These are phyloP conservation scores for Cicer pinnatifidum DNA, from an alignment of 306 rosid species.

Conservation along the genomic window DNA sequence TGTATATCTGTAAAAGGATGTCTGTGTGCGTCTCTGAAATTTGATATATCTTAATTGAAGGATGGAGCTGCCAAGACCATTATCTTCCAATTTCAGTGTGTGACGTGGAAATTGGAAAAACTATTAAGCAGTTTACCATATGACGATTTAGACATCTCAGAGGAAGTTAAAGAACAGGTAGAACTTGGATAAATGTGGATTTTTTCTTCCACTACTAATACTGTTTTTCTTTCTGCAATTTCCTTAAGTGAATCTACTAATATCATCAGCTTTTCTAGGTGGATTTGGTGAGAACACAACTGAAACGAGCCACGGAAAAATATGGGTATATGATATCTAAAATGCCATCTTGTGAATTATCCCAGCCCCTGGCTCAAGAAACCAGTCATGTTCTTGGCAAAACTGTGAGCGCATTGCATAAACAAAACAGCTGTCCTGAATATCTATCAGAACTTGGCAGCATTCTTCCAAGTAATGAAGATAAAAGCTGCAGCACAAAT, in stretches of 20 bases:
- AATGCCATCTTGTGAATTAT: slow-evolving; percentile 52
- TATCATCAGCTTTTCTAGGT: slow-evolving; percentile 58
- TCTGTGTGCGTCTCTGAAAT: slow-evolving; percentile 60
- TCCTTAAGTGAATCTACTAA: slow-evolving; percentile 22
- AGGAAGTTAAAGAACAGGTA: slow-evolving; percentile 97
- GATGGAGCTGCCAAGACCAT: slow-evolving; percentile 76
- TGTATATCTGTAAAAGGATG: slow-evolving; percentile 51
- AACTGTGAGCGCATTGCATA: slow-evolving; percentile 49
- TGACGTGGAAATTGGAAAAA: slow-evolving; percentile 89
- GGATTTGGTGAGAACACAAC: slow-evolving; percentile 84
- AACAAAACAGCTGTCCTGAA: slow-evolving; percentile 54
- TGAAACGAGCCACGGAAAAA: slow-evolving; percentile 83
- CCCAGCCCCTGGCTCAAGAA: slow-evolving; percentile 62
- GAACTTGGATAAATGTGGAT: slow-evolving; percentile 40
- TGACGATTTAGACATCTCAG: slow-evolving; percentile 74
- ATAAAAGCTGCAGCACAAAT: slow-evolving; percentile 47
- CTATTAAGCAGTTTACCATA: slow-evolving; percentile 69
- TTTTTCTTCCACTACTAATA: not conserved
- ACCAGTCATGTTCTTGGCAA: slow-evolving; percentile 50
- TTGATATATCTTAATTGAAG: slow-evolving; percentile 69
- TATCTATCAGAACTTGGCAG: slow-evolving; percentile 52
- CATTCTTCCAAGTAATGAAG: slow-evolving; percentile 46
- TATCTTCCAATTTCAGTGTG: slow-evolving; percentile 75
- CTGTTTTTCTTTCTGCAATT: not conserved
- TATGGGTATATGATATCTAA: slow-evolving; percentile 64